Evolutionary conservation across 108 stramenopile genomes (phyloP).

Genomic region (Skeletonema potamos): DNA sequence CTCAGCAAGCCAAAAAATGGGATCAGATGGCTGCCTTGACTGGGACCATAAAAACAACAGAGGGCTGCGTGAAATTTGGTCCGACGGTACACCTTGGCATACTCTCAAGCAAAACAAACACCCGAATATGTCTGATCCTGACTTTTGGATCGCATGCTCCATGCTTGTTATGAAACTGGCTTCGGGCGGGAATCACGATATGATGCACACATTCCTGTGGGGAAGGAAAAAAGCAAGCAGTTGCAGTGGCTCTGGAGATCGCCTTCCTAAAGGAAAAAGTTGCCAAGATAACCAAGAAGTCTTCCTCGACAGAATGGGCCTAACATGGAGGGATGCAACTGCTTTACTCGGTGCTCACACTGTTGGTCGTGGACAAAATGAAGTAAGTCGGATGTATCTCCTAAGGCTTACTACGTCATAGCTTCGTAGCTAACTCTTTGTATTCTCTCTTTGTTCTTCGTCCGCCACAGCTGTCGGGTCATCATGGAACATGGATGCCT

Average conservation of each 20-base stretch:
- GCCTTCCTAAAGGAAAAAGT: slow-evolving; percentile 27
- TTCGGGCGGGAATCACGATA: slow-evolving; percentile 15
- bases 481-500: slow-evolving; percentile 51
- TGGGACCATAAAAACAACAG: slow-evolving; percentile 18
- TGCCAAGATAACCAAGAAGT: slow-evolving; percentile 39
- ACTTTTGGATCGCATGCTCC: slow-evolving; percentile 48
- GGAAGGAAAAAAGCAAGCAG: slow-evolving; percentile 26
- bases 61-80: slow-evolving; percentile 35
- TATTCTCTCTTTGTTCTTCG: neutral
- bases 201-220: slow-evolving; percentile 35
- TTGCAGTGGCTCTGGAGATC: slow-evolving; percentile 19
- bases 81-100: slow-evolving; percentile 4
- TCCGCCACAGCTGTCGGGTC: slow-evolving; percentile 34
- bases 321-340: slow-evolving; percentile 48
- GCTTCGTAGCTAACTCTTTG: neutral
- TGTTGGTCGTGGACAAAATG: slow-evolving; percentile 28
- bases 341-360: slow-evolving; percentile 50
- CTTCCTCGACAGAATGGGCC: slow-evolving; percentile 46
- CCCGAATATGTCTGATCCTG: slow-evolving; percentile 20
- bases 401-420: neutral
- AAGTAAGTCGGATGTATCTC: slow-evolving; percentile 8
- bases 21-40: slow-evolving; percentile 39
- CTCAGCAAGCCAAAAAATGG: slow-evolving; percentile 13
- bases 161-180: slow-evolving; percentile 32
- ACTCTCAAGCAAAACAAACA: slow-evolving; percentile 18